Evolutionary conservation across 2,329 filamentous ascomycete species (phyloP).

Genomic region (Davidsoniella virescens): DNA sequence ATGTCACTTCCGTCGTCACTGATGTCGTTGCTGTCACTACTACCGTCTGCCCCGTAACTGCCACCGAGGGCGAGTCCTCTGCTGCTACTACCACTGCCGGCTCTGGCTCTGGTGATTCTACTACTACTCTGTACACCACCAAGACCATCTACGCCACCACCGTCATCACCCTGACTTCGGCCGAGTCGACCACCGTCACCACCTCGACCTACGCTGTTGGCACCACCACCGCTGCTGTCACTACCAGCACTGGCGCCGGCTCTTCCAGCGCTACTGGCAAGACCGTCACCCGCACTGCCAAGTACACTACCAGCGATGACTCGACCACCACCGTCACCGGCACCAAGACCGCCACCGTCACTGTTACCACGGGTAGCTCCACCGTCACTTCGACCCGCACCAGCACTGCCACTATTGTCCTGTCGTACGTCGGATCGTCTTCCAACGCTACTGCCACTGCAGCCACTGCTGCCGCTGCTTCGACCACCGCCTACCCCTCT

Average conservation of each 20-base stretch:
- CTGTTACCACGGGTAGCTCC: too few relatives aligned
- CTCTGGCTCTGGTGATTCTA: too few relatives aligned
- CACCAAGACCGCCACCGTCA: too few relatives aligned
- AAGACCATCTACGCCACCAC: conserved; percentile 4
- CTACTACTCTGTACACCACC: neutral
- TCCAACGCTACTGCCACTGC: neutral
- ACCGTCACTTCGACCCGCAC: neutral
- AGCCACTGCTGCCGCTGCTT: neutral
- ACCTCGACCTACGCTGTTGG: too few relatives aligned
- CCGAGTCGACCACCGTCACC: too few relatives aligned
- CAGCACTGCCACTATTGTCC: neutral
- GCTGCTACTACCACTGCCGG: neutral
- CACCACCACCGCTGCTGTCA: neutral
- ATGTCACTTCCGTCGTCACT: neutral
- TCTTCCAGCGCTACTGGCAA: too few relatives aligned
- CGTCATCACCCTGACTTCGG: conserved; percentile 1
- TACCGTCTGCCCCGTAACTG: neutral
- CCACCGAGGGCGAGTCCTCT: neutral
- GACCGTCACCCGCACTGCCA: too few relatives aligned
- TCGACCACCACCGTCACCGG: too few relatives aligned
- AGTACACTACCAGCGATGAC: too few relatives aligned
- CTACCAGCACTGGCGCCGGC: neutral
- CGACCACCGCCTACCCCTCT: neutral
- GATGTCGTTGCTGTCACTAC: neutral
- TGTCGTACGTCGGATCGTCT: neutral